Base-by-base conservation (phyloP, 768 basidiomycete species). In the Mrakia gelida region DNA sequence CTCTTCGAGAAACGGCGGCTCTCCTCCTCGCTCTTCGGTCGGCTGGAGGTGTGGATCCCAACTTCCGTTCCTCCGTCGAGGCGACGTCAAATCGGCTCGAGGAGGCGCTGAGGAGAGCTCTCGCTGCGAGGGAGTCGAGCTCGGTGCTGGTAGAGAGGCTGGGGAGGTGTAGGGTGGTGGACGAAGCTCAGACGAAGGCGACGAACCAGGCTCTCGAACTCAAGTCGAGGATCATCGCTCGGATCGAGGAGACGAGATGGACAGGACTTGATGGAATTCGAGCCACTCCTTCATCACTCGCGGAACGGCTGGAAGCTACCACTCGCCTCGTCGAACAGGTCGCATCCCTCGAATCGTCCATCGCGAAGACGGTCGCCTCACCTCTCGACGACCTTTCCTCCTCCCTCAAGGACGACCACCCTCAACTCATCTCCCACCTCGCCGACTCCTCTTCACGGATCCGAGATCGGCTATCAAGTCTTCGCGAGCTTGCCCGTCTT, bases 21-120 rank as follows among this genome's bases (percentile, higher is more conserved):
- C 75, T 79, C 5, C 30, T 79, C 5, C 74, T 79, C 41, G 68
- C 71, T 28, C 52, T 79, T 26, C 75, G 67, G 16, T 32, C 54
- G 13, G 56, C 59, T 26, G 67, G 54, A 16, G 75, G 75, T 5
- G 52, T 79, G 41, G 78, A 75, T 28, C 74, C 67, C 11, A 71
- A 75, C 62, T 68, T 75, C 38, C 41, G 56, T 3, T 61, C 68
- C 6, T 13, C 45, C 9, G 70, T 79, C 10, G 59, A 75, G 54
- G 74, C 68, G 3, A 63, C 75, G 54, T 32, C 28, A 18, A n/a
- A 18, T 11, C 41, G 74, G 1, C 71, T 79, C 26, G 56, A 56
- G 68, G 30, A 6, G 34, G 18, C 59, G 9, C 38, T 75, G 8
- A 28, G n/a, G 63, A 52, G n/a, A 26, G 62, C 45, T 28, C 41